phyloP scores from a whole-genome alignment of 495 filamentous ascomycete genomes.

The Trichoderma orchidacearum region DNA sequence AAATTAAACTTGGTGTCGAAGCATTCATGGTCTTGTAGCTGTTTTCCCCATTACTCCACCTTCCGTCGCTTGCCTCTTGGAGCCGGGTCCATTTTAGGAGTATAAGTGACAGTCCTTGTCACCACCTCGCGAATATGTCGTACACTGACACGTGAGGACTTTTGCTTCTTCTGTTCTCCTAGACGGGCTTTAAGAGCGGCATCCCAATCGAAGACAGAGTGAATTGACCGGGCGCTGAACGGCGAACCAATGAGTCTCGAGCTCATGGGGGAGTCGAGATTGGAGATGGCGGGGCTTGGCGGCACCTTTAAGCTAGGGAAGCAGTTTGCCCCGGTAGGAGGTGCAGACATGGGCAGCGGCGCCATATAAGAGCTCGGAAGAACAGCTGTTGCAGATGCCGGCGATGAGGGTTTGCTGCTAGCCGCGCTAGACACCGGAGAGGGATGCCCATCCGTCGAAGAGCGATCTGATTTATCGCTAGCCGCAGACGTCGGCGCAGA shows the following conservation, averaged over 20 bases:
- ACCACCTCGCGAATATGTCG: slow-evolving; percentile 55
- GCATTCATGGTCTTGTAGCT: background rate
- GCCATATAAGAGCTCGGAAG: slow-evolving; percentile 28
- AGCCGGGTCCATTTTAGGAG: slow-evolving; percentile 51
- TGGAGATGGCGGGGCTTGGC: slow-evolving; percentile 43
- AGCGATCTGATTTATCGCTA: slow-evolving; percentile 35
- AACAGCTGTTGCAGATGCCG: background rate
- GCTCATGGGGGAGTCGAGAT: slow-evolving; percentile 25
- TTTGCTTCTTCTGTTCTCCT: slow-evolving; percentile 10
- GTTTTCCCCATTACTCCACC: slow-evolving; percentile 30
- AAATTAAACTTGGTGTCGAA: background rate
- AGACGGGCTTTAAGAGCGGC: slow-evolving; percentile 35
- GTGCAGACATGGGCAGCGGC: slow-evolving; percentile 41
- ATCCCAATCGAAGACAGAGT: slow-evolving; percentile 49
- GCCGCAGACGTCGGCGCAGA: slow-evolving; percentile 37
- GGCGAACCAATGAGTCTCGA: slow-evolving; percentile 14
- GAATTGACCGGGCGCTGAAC: slow-evolving; percentile 38
- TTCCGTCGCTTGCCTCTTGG: slow-evolving; percentile 67
- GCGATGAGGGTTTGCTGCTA: background rate
- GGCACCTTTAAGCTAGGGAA: slow-evolving; percentile 44
- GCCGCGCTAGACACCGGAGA: background rate
- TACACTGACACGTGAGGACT: slow-evolving; percentile 34
- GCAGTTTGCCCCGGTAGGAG: slow-evolving; percentile 29
- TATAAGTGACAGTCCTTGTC: slow-evolving; percentile 65
- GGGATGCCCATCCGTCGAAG: slow-evolving; percentile 32